phyloP scores from a whole-genome alignment of 202 grass and related monocot species.

The Digitaria exilis region DNA sequence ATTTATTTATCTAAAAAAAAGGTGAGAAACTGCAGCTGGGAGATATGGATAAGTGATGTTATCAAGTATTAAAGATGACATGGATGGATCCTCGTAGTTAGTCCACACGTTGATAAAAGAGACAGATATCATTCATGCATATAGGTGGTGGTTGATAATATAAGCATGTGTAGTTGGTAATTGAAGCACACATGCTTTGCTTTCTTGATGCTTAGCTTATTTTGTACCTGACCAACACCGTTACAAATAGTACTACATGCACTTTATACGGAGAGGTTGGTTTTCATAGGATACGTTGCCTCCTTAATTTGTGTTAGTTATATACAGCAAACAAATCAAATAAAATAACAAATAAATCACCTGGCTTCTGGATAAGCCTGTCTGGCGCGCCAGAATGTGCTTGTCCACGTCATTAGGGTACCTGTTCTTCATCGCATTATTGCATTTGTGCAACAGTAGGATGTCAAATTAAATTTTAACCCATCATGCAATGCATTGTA shows the following conservation, averaged over 20 bases:
- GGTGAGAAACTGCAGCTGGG: no score
- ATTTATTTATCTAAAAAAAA: no score
- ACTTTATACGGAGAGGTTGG: no score
- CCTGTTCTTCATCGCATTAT: constrained; percentile 30
- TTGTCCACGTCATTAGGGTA: constrained; percentile 87
- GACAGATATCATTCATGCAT: neutral
- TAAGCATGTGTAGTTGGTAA: no score
- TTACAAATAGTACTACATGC: no score
- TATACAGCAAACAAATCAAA: no score
- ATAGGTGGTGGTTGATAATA: neutral
- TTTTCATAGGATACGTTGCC: no score
- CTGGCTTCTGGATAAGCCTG: constrained; percentile 84
- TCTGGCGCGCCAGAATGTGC: constrained; percentile 75
- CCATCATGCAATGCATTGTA: no score
- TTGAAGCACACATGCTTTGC: neutral
- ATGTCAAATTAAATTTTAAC: no score
- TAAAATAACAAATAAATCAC: no score
- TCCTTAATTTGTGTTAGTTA: no score
- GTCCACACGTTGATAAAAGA: constrained; percentile 12
- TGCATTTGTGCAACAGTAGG: neutral
- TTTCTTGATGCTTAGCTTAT: no score
- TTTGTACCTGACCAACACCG: neutral
- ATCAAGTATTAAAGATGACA: constrained; percentile 8
- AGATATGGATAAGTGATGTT: neutral
- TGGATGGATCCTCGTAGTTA: neutral